Evolutionary conservation across 2,329 filamentous ascomycete species (phyloP), one percentile per base, ranked within the genome.

Genomic region (Endothia cerciana): DNA sequence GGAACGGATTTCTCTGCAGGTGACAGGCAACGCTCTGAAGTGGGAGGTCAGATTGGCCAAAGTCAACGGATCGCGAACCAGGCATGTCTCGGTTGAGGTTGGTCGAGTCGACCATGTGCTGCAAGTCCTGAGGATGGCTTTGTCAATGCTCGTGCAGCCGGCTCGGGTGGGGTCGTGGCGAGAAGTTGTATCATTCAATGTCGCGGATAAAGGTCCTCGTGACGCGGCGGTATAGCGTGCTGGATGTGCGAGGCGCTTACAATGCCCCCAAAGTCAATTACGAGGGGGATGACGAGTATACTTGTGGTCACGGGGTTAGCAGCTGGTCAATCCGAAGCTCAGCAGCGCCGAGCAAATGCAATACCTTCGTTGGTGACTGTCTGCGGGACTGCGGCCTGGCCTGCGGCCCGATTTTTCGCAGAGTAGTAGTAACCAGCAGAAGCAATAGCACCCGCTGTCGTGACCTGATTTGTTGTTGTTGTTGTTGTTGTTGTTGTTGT

Each of bases 1-100:
- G 28, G 57, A 47, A 45, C 11, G 59, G 59, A 51, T 4, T 38
- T 38, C 33, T 33, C n/a, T 61, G 59, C 45, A 51, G 45, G 59
- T 61, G 59, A 33, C 59, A 61, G 59, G 36, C 30, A n/a, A 5
- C 30, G 28, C 51, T 38, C 25, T 1, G 17, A 11, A 30, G 10
- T 45, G 40, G 28, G 30, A 15, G 36, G 25, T 13, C 3, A 40
- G 30, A 13, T 19, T 49, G 43, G 28, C 28, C 51, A 28, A 40
- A 61, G 28, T 30, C 51, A 28, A 61, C 59, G 43, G 43, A 40
- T 38, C 30, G 51, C 13, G 47, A 28, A 30, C 47, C 47, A 51
- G 47, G 25, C 11, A 17, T 51, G 22, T 51, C 47, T 51, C 47
- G 47, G 47, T 36, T 36, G 33, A 36, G 33, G 10, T 36, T 43